These are phyloP conservation scores for Scutellaria minor DNA, from an alignment of 257 asterid genomes.

Conservation along the genomic window DNA sequence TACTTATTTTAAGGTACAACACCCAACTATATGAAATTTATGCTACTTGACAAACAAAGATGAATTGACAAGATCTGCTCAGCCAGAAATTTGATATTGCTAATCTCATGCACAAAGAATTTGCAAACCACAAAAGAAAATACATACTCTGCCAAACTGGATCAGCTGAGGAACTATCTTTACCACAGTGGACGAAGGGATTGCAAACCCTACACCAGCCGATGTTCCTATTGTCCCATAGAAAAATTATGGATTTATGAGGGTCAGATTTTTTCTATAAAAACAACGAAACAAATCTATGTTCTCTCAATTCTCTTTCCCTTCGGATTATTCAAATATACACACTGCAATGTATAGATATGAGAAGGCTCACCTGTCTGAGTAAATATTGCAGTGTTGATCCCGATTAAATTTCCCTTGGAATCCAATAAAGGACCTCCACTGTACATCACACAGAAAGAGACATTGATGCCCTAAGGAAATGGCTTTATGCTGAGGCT, in stretches of 20 bases:
- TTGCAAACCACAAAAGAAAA: not conserved
- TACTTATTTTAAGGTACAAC: no score
- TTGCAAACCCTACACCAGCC: conserved; percentile 96
- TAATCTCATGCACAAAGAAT: not conserved
- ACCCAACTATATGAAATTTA: not conserved
- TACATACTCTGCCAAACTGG: conserved; percentile 77
- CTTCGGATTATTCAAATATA: no score
- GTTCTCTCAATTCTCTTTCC: no score
- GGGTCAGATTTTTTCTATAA: not conserved
- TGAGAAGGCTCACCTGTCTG: conserved; percentile 66
- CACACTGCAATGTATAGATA: not conserved
- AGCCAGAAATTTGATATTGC: not conserved
- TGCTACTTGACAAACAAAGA: not conserved
- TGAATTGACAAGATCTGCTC: not conserved
- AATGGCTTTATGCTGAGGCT: not conserved
- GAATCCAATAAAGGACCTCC: conserved; percentile 97
- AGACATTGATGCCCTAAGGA: conserved; percentile 3
- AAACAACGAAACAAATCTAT: no score
- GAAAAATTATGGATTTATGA: not conserved
- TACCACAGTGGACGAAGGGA: conserved; percentile 86
- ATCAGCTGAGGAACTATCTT: conserved; percentile 95
- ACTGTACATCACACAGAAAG: conserved; percentile 48
- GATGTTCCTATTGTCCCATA: conserved; percentile 70
- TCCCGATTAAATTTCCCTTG: conserved; percentile 86
- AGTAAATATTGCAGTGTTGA: conserved; percentile 95